phyloP scores from a whole-genome alignment of 164 flowering plant genomes.

The Tinospora cordifolia region DNA sequence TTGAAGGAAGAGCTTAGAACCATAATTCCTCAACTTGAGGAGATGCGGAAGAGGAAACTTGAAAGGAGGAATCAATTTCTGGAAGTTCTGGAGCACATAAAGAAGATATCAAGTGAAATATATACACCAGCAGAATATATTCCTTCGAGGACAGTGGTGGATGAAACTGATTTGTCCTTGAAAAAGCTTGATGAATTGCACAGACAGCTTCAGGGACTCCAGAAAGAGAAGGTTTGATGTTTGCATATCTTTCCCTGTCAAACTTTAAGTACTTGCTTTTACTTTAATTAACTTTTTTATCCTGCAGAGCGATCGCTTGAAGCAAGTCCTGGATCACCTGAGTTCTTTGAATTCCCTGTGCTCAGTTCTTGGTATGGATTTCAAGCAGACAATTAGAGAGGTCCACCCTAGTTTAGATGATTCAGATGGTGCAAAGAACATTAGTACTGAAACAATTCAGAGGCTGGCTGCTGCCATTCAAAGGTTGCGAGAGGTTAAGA shows the following conservation, averaged over 20 bases:
- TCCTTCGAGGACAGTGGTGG: conserved; percentile 29
- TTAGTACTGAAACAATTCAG: conserved; percentile 40
- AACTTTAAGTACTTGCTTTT: background rate
- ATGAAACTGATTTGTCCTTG: conserved; percentile 75
- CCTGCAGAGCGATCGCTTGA: conserved; percentile 54
- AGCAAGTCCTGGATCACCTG: conserved; percentile 45
- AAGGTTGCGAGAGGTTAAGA: conserved; percentile 46
- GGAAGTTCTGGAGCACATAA: conserved; percentile 56
- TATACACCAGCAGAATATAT: conserved; percentile 20
- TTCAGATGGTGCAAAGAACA: conserved; percentile 31
- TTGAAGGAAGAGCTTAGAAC: conserved; percentile 68
- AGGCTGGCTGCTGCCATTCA: conserved; percentile 35
- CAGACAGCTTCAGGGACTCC: conserved; percentile 56
- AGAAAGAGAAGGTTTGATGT: conserved; percentile 70
- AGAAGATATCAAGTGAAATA: conserved; percentile 49
- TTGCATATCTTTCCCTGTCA: background rate
- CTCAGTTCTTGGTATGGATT: conserved; percentile 68
- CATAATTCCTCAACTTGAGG: conserved; percentile 69
- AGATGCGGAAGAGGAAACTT: conserved; percentile 68
- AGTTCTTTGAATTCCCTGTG: conserved; percentile 45
- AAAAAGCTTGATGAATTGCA: conserved; percentile 83
- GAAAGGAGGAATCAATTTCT: conserved; percentile 69
- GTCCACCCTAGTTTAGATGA: conserved; percentile 53
- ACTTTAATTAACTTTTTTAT: conserved; percentile 6
- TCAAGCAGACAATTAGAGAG: conserved; percentile 36